Conservation (phyloP, 164 flowering plant genomes). For the Houttuynia cordata region DNA sequence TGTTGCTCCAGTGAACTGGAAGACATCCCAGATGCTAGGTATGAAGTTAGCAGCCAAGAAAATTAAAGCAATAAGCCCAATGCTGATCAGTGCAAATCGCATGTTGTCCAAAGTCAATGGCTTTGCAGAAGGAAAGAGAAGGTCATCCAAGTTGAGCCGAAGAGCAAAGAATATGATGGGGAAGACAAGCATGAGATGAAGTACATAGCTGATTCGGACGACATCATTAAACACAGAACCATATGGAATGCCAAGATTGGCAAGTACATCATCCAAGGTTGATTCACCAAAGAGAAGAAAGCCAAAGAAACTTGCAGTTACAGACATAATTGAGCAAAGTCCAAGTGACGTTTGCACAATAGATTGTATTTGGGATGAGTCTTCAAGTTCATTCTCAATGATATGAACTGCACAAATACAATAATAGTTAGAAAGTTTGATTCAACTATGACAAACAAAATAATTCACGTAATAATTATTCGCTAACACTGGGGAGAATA, state of each 20-base stretch:
- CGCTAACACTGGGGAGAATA: too few species aligned
- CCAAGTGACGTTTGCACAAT: constrained; percentile 63
- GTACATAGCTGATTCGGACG: constrained; percentile 85
- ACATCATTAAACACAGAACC: constrained; percentile 66
- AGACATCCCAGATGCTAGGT: constrained; percentile 98
- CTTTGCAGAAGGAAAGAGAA: constrained; percentile 56
- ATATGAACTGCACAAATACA: constrained; percentile 63
- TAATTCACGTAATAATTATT: too few species aligned
- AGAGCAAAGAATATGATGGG: constrained; percentile 82
- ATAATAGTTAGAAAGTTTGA: neutral
- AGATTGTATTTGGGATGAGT: constrained; percentile 43
- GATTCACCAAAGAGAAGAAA: constrained; percentile 85
- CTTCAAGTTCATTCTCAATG: constrained; percentile 80
- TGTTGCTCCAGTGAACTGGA: constrained; percentile 95
- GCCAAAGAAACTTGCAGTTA: constrained; percentile 78
- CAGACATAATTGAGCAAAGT: constrained; percentile 71
- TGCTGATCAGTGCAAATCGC: constrained; percentile 53
- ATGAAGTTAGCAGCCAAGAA: constrained; percentile 87
- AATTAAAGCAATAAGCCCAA: constrained; percentile 46
- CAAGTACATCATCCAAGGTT: constrained; percentile 87
- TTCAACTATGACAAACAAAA: too few species aligned
- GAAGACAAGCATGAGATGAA: constrained; percentile 89
- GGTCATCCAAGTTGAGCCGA: constrained; percentile 78
- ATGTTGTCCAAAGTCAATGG: constrained; percentile 40
- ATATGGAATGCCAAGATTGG: constrained; percentile 79